Percentiles rank a stretch among this genome's conserved stretches.
These are phyloP conservation scores for Fusarium sp. DNA, from an alignment of 2,329 filamentous ascomycete genomes.

Conservation along the genomic window DNA sequence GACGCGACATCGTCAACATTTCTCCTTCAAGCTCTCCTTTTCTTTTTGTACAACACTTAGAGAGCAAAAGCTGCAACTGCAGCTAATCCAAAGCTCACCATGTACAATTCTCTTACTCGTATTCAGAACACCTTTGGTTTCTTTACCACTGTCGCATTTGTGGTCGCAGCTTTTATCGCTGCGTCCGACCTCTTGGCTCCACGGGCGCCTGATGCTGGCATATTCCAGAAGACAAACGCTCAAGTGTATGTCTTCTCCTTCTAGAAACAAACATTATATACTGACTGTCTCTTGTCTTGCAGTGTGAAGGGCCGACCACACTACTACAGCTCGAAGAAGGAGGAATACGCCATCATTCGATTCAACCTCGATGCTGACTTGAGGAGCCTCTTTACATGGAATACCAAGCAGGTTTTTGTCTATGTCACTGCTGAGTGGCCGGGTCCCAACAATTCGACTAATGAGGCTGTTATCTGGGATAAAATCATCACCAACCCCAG, in stretches of 20 bases:
- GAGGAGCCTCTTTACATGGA: conserved; percentile 95
- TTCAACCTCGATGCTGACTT: conserved; percentile 95
- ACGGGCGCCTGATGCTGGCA: conserved; percentile 69
- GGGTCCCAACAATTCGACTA: conserved; percentile 53
- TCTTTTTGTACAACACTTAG: not conserved
- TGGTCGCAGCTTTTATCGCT: conserved; percentile 81
- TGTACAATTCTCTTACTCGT: conserved; percentile 89
- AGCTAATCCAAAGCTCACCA: conserved; percentile 54
- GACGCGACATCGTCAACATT: conserved; percentile 27
- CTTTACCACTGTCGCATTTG: conserved; percentile 93
- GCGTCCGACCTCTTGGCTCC: conserved; percentile 77
- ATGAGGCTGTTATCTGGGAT: conserved; percentile 94
- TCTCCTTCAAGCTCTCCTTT: conserved; percentile 4
- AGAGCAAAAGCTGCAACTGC: conserved; percentile 29
- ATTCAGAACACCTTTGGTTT: conserved; percentile 95
- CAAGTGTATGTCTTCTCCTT: conserved; percentile 74
- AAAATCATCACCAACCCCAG: conserved; percentile 83
- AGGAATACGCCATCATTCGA: conserved; percentile 94
- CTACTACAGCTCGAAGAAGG: conserved; percentile 91
- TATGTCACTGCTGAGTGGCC: conserved; percentile 87
- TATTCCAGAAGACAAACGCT: conserved; percentile 75
- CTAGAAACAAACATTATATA: not conserved
- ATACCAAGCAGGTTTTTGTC: conserved; percentile 98
- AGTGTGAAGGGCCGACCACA: conserved; percentile 92
- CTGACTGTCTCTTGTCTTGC: not conserved